A percentile compares a stretch with the other conserved stretches of the same genome.
These are phyloP conservation scores for Phialocephala subalpina DNA, from an alignment of 2,329 filamentous ascomycete species.

Conservation along the genomic window DNA sequence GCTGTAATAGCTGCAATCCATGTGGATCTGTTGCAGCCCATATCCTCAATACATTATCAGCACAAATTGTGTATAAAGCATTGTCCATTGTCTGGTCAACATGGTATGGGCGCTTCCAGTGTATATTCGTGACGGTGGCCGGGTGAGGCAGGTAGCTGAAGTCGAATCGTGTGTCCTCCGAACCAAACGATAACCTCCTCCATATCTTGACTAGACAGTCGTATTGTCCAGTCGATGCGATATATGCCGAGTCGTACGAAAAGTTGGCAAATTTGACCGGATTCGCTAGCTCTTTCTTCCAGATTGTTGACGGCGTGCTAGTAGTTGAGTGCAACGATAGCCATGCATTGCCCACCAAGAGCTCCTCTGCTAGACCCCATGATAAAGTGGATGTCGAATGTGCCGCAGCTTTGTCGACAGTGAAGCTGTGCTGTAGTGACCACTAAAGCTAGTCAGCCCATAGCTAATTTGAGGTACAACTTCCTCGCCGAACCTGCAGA, in stretches of 20 bases:
- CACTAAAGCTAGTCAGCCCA: slow-evolving; percentile 55
- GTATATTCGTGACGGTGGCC: slow-evolving; percentile 77
- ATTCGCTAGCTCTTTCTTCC: slow-evolving; percentile 79
- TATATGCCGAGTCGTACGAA: slow-evolving; percentile 86
- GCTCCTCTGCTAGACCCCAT: slow-evolving; percentile 87
- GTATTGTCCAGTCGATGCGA: slow-evolving; percentile 80
- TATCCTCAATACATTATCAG: slow-evolving; percentile 80
- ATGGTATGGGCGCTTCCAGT: slow-evolving; percentile 85
- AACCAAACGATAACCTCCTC: slow-evolving; percentile 85
- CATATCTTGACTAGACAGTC: slow-evolving; percentile 93
- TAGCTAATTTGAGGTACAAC: slow-evolving; percentile 17
- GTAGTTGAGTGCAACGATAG: slow-evolving; percentile 72
- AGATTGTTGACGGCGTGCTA: slow-evolving; percentile 64
- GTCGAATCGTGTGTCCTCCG: slow-evolving; percentile 86
- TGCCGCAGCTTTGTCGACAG: slow-evolving; percentile 51
- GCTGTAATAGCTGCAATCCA: slow-evolving; percentile 74
- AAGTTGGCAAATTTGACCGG: slow-evolving; percentile 77
- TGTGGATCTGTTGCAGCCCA: slow-evolving; percentile 83
- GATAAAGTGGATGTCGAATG: slow-evolving; percentile 68
- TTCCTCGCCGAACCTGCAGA: slow-evolving; percentile 68
- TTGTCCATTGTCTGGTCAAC: slow-evolving; percentile 83
- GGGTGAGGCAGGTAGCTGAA: slow-evolving; percentile 91
- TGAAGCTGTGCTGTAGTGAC: slow-evolving; percentile 69
- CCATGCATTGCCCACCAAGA: slow-evolving; percentile 76
- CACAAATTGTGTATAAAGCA: slow-evolving; percentile 88